These are phyloP conservation scores for Mycena metata DNA, from an alignment of 768 basidiomycete species.

Conservation along the genomic window DNA sequence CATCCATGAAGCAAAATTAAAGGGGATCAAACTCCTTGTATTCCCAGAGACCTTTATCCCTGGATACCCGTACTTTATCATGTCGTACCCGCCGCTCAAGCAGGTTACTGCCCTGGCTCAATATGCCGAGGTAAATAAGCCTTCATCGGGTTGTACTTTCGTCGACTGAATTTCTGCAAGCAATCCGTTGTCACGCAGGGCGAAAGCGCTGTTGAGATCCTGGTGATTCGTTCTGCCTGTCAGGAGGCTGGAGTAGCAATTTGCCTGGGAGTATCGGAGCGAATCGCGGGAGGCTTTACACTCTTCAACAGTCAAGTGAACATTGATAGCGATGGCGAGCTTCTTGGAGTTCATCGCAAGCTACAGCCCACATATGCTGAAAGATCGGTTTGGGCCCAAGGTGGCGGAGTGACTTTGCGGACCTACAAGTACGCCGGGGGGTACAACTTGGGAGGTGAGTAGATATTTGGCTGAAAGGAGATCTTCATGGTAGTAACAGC, in stretches of 20 bases:
- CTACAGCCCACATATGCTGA: slow-evolving; percentile 33
- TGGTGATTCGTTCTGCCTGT: slow-evolving; percentile 18
- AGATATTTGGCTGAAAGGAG: neutral
- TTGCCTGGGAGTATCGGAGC: slow-evolving; percentile 31
- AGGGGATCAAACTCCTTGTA: slow-evolving; percentile 24
- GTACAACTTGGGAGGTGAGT: slow-evolving; percentile 32
- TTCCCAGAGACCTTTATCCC: slow-evolving; percentile 31
- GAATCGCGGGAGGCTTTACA: slow-evolving; percentile 26
- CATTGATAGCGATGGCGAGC: slow-evolving; percentile 23
- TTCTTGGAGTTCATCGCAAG: slow-evolving; percentile 32
- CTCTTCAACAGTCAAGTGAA: slow-evolving; percentile 33
- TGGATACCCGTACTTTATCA: slow-evolving; percentile 30
- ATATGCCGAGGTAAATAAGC: slow-evolving; percentile 22
- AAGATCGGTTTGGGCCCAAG: slow-evolving; percentile 28
- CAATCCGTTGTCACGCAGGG: slow-evolving; percentile 28
- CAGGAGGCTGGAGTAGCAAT: slow-evolving; percentile 30
- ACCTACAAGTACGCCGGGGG: slow-evolving; percentile 26
- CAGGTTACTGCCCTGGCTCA: slow-evolving; percentile 20
- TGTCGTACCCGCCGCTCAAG: slow-evolving; percentile 27
- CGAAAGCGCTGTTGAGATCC: slow-evolving; percentile 16
- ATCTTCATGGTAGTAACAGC: neutral
- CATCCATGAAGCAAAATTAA: slow-evolving; percentile 18
- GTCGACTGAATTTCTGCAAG: slow-evolving; percentile 2
- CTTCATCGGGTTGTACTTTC: neutral
- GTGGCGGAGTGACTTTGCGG: slow-evolving; percentile 29